Base-by-base conservation (phyloP, 257 asterid species). In the Osmanthus fragrans region DNA sequence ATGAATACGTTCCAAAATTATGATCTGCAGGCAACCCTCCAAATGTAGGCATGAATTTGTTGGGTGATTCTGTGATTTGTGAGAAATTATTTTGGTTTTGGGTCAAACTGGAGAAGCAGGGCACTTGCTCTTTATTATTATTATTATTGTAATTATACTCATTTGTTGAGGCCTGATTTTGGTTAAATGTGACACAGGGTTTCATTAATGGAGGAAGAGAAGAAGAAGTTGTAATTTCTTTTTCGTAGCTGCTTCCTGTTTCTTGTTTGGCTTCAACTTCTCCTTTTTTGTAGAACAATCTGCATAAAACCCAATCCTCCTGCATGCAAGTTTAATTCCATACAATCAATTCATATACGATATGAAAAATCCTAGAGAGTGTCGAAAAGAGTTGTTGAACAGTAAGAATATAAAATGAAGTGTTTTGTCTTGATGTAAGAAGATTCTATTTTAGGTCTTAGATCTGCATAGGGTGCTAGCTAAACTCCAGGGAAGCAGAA, bases 251-350 rank as follows among this genome's bases (percentile, higher is more conserved):
- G 54, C 54, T 39, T 8, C 30, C 83, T 10, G 75, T 76, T 75
- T 77, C 88, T 36, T 81, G 90, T 80, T 77, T 85, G 47, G 76
- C 13, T 27, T 81, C 63, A 0, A 18, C 45, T 74, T 89, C 93
- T 30, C 75, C 77, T 80, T 77, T 92, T 80, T 94, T 94, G 91
- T 79, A 79, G 88, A 92, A 90, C 58, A 92, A 87, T 79, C 96
- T 87, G 77, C 98, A 94, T 36, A 94, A 81, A 40, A 94, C 98
- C 98, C 98, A 94, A 78, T 94, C 97, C 72, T 88, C 94, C 94
- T 91, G 92, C 65, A 81, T 19, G 16, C 54, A 73, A 39, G 19
- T 21, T 25, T 6, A 21, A 56, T 56, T n/a, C 65, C 19, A 45
- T 12, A 8, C 54, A 73, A 39, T 29, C 2, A 21, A n/a, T 51